Conservation (phyloP, 495 filamentous ascomycete species). For the Umbilicaria muhlenbergii region DNA sequence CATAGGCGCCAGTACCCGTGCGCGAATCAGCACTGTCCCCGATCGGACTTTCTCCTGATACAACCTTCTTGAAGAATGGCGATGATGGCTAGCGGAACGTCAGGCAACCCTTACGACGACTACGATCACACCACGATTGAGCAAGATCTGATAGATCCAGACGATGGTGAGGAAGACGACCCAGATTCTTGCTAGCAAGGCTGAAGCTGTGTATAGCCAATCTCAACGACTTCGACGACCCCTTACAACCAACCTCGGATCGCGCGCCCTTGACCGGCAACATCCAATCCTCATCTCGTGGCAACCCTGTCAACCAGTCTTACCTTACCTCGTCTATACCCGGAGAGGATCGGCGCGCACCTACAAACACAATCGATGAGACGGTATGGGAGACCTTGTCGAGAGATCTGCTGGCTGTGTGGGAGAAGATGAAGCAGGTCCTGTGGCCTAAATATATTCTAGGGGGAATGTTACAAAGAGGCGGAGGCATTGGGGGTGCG, state of each 20-base stretch:
- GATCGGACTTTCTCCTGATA: too few species aligned
- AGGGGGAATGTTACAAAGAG: conserved; percentile 45
- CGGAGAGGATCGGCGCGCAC: conserved; percentile 87
- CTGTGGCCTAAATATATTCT: conserved; percentile 91
- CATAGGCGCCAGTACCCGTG: too few species aligned
- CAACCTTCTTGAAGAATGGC: conserved; percentile 1
- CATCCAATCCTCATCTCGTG: conserved; percentile 43
- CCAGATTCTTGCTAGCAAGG: not conserved
- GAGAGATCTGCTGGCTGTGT: conserved; percentile 80
- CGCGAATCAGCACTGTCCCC: too few species aligned
- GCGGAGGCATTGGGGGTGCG: conserved; percentile 50
- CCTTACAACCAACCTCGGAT: conserved; percentile 51
- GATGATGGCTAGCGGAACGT: conserved; percentile 30
- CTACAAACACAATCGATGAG: conserved; percentile 91
- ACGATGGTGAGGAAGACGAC: conserved; percentile 52
- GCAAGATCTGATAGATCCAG: conserved; percentile 86
- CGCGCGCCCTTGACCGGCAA: conserved; percentile 67
- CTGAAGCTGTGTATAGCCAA: conserved; percentile 7
- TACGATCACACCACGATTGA: conserved; percentile 62
- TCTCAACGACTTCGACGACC: conserved; percentile 88
- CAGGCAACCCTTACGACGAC: conserved; percentile 29
- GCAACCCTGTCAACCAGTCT: conserved; percentile 25
- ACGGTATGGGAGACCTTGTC: conserved; percentile 88
- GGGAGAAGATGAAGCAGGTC: conserved; percentile 97
- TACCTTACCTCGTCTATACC: conserved; percentile 80